These are phyloP conservation scores for Neurospora sublineolata DNA, from an alignment of 495 filamentous ascomycete species.

Conservation along the genomic window DNA sequence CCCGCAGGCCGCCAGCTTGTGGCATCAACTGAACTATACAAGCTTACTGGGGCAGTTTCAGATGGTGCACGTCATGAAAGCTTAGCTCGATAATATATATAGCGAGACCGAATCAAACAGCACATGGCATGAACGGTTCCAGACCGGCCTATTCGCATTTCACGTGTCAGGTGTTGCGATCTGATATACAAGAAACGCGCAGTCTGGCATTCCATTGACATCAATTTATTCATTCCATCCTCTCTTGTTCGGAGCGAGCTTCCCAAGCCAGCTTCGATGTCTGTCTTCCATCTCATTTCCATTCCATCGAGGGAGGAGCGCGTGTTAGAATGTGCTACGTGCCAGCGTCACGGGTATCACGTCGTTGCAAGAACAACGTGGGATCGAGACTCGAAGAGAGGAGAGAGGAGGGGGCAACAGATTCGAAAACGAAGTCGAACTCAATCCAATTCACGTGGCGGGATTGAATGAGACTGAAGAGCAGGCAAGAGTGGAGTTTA, in stretches of 20 bases:
- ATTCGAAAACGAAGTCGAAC: not conserved
- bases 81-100: not conserved
- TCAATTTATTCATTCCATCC: not conserved
- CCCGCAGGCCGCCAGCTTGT: not conserved
- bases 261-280: not conserved
- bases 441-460: not conserved
- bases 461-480: not conserved
- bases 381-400: not conserved
- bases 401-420: not conserved
- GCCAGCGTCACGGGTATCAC: not conserved
- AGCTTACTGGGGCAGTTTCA: not conserved
- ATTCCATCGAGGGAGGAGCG: not conserved
- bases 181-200: not conserved
- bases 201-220: not conserved
- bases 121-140: not conserved
- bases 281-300: not conserved
- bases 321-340: not conserved
- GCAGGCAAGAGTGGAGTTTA: not conserved
- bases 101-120: not conserved
- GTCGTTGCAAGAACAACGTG: not conserved
- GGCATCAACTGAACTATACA: not conserved
- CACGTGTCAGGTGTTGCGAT: not conserved
- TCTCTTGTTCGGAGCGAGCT: not conserved
- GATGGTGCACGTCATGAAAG: not conserved
- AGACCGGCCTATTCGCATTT: not conserved